Evolutionary conservation across 1,139 yeast species (phyloP).

Genomic region (Insectozyma bohioensis): DNA sequence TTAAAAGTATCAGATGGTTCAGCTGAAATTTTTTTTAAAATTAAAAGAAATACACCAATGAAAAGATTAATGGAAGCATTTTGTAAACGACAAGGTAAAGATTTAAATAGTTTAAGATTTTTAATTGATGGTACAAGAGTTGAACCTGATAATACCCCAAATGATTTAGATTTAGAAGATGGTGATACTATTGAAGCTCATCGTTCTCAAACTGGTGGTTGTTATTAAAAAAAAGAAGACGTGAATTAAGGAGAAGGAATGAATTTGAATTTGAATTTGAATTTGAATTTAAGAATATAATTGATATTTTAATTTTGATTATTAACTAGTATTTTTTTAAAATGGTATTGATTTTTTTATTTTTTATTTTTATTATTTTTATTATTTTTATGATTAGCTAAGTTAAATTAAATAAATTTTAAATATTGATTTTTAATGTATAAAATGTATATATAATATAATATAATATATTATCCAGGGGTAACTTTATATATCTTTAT

Average conservation of each 20-base stretch:
- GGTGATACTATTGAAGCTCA: slow-evolving; percentile 98
- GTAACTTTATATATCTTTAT: too few species aligned
- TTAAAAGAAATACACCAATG: slow-evolving; percentile 89
- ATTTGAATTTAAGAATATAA: too few species aligned
- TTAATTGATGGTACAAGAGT: slow-evolving; percentile 92
- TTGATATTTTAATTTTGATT: too few species aligned
- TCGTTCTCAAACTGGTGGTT: slow-evolving; percentile 84
- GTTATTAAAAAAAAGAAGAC: slow-evolving; percentile 2
- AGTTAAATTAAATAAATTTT: too few species aligned
- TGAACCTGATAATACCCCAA: slow-evolving; percentile 87
- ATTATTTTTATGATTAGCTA: background rate
- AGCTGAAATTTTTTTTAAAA: slow-evolving; percentile 93
- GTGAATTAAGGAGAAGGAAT: background rate
- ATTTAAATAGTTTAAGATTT: slow-evolving; percentile 78
- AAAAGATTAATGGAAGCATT: slow-evolving; percentile 97
- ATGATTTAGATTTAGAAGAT: slow-evolving; percentile 86
- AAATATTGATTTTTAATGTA: too few species aligned
- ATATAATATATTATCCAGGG: too few species aligned
- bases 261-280: too few species aligned
- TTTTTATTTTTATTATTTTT: background rate
- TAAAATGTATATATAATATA: too few species aligned
- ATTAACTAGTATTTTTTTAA: too few species aligned
- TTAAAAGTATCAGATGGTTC: slow-evolving; percentile 91
- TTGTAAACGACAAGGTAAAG: slow-evolving; percentile 96
- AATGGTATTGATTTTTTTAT: background rate